Conservation (phyloP, 768 basidiomycete genomes). For the Baorangia bicolor region DNA sequence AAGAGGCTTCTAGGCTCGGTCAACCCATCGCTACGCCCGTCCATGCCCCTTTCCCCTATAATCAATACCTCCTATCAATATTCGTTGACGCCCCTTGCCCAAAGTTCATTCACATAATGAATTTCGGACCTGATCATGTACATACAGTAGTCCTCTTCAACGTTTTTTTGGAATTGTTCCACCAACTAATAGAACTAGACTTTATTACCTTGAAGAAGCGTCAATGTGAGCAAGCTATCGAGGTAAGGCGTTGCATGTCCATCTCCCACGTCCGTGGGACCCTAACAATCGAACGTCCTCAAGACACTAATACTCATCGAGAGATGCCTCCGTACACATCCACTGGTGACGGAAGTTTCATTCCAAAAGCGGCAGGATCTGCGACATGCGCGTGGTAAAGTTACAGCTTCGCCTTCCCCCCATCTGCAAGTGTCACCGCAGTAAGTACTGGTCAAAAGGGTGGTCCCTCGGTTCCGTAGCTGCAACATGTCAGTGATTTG, state of each 20-base stretch:
- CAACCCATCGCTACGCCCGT: no score
- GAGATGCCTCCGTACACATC: no score
- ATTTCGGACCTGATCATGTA: constrained; percentile 19
- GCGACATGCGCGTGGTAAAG: neutral
- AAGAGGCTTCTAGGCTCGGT: neutral
- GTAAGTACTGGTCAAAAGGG: constrained; percentile 77
- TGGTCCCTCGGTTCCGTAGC: constrained; percentile 76
- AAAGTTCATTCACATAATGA: neutral
- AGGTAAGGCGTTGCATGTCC: no score
- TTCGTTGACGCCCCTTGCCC: neutral
- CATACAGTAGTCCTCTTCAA: neutral
- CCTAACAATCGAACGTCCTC: no score
- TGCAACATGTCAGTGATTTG: no score
- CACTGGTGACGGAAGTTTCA: neutral
- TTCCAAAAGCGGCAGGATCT: neutral
- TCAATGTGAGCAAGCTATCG: neutral
- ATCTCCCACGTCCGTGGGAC: no score
- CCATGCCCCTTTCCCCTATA: neutral
- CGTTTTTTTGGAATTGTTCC: neutral
- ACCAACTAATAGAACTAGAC: neutral
- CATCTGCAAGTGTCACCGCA: constrained; percentile 67
- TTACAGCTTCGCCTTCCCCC: constrained; percentile 62
- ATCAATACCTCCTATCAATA: neutral
- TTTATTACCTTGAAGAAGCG: neutral
- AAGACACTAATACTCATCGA: no score